These are phyloP conservation scores for Metarhizium robertsii DNA, from an alignment of 2,329 filamentous ascomycete genomes.

Conservation along the genomic window DNA sequence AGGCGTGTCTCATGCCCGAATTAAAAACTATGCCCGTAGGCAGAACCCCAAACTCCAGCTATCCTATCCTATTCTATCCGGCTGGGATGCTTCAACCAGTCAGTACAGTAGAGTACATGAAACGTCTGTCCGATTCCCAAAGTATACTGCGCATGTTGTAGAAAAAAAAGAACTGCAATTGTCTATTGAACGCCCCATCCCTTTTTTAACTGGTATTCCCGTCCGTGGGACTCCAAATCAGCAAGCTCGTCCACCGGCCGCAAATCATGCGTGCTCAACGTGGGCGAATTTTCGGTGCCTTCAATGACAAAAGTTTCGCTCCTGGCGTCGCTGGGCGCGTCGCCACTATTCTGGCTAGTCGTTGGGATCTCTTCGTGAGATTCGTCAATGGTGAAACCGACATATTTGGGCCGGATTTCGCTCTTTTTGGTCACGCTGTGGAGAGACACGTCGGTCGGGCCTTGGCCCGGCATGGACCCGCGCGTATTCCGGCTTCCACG, in stretches of 20 bases:
- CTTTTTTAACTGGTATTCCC: constrained; percentile 15
- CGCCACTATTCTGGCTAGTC: background rate
- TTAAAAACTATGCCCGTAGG: background rate
- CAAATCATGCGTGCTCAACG: constrained; percentile 14
- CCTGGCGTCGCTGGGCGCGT: constrained; percentile 14
- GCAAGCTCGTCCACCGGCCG: constrained; percentile 19
- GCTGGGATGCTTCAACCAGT: background rate
- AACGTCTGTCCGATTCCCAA: constrained; percentile 1
- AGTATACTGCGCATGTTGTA: background rate
- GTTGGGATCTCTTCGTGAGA: constrained; percentile 3
- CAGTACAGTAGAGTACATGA: background rate
- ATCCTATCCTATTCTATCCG: background rate
- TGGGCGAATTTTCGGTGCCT: constrained; percentile 15
- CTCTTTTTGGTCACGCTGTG: constrained; percentile 11
- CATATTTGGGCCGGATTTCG: constrained; percentile 1
- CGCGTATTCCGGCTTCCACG: constrained; percentile 16
- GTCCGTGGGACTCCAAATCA: constrained; percentile 20
- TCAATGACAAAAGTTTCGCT: constrained; percentile 29
- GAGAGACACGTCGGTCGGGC: constrained; percentile 27
- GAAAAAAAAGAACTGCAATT: background rate
- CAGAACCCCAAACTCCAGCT: background rate
- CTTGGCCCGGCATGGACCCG: constrained; percentile 21
- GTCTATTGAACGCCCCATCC: constrained; percentile 5
- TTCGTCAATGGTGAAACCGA: constrained; percentile 12
- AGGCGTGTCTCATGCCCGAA: background rate